Conservation (phyloP, 495 filamentous ascomycete genomes). For the Trichocladium antarcticum region DNA sequence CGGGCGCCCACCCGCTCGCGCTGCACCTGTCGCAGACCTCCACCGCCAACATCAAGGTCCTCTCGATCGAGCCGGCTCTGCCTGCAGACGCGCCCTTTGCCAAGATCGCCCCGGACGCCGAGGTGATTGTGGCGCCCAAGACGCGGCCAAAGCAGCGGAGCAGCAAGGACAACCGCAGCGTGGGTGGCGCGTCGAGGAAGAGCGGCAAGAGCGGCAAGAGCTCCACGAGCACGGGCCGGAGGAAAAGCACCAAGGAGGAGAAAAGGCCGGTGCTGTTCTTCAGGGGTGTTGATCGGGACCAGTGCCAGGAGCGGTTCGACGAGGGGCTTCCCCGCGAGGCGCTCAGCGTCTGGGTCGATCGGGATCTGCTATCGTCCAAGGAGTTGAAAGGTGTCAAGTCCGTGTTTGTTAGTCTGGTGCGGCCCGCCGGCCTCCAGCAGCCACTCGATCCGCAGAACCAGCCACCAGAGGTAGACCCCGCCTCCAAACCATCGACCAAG, state of each 20-base stretch:
- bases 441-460: conserved; percentile 65
- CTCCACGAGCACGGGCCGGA: conserved; percentile 52
- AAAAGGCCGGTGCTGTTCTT: conserved; percentile 58
- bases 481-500: conserved; percentile 52
- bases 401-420: conserved; percentile 65
- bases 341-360: conserved; percentile 73
- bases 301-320: conserved; percentile 65
- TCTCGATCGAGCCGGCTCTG: conserved; percentile 63
- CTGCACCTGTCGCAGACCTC: conserved; percentile 92
- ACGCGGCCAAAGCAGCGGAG: conserved; percentile 39
- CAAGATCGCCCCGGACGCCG: conserved; percentile 84
- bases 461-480: conserved; percentile 47
- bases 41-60: conserved; percentile 79
- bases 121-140: conserved; percentile 95
- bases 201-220: conserved; percentile 73
- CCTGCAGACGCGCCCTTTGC: conserved; percentile 64
- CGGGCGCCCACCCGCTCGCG: conserved; percentile 64
- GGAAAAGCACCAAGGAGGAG: conserved; percentile 50
- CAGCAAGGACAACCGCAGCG: conserved; percentile 54
- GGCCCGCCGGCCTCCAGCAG: conserved; percentile 64
- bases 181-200: conserved; percentile 52
- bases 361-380: conserved; percentile 54
- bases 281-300: conserved; percentile 58
- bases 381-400: conserved; percentile 62
- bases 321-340: conserved; percentile 45